These are phyloP conservation scores for Cutaneotrichosporon dermatis DNA, from an alignment of 1,284 basidiomycete genomes.

Conservation along the genomic window DNA sequence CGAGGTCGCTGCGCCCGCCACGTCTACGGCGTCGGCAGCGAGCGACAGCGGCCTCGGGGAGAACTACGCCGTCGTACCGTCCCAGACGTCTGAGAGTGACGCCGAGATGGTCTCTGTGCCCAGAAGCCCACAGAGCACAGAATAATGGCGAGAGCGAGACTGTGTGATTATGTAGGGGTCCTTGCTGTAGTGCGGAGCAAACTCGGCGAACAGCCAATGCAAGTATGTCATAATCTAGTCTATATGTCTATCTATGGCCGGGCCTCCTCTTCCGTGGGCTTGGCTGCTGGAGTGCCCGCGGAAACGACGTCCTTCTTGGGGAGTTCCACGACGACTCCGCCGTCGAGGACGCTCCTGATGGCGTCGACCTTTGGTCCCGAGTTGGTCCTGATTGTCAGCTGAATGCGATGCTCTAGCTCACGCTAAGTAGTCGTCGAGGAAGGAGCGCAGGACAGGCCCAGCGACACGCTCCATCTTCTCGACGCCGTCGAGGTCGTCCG, in stretches of 20 bases:
- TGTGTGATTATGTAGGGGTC: neutral
- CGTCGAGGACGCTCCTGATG: conserved; percentile 32
- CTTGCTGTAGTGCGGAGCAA: no score
- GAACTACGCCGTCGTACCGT: conserved; percentile 14
- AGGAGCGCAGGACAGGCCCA: conserved; percentile 64
- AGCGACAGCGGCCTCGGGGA: conserved; percentile 19
- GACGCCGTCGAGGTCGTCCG: conserved; percentile 65
- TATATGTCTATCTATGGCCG: neutral
- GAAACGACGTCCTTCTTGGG: conserved; percentile 17
- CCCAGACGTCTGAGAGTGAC: neutral
- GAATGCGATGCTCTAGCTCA: conserved; percentile 19
- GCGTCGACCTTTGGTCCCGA: conserved; percentile 34
- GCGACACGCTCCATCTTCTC: conserved; percentile 71
- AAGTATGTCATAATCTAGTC: neutral
- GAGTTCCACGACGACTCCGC: conserved; percentile 33
- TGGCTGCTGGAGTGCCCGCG: neutral
- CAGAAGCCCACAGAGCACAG: neutral
- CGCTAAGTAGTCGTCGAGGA: conserved; percentile 40
- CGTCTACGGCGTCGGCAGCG: neutral
- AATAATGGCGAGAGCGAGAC: neutral
- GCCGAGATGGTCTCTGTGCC: conserved; percentile 19
- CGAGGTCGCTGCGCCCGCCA: neutral
- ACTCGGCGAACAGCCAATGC: neutral
- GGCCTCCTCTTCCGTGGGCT: neutral
- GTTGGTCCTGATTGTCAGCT: conserved; percentile 24